A percentile compares a stretch with the other conserved stretches of the same genome.
phyloP scores from a whole-genome alignment of 768 basidiomycete genomes.

The Termitomyces sp. region DNA sequence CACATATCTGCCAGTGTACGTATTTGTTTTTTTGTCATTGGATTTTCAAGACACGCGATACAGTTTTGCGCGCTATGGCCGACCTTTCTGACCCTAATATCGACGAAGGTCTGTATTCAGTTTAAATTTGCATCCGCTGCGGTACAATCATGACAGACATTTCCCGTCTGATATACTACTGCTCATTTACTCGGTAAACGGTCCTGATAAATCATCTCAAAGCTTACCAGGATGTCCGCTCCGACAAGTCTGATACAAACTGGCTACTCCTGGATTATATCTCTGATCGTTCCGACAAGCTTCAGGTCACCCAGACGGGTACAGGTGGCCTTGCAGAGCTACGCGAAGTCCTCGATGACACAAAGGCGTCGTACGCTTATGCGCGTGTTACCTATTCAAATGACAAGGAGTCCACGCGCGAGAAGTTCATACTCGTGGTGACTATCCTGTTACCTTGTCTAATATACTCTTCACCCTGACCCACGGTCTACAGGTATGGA shows the following conservation, averaged over 20 bases:
- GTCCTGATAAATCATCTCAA: slow-evolving; percentile 7
- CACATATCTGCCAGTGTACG: background rate
- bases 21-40: background rate
- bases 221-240: slow-evolving; percentile 88
- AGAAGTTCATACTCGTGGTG: slow-evolving; percentile 83
- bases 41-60: background rate
- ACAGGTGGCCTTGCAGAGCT: slow-evolving; percentile 78
- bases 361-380: slow-evolving; percentile 81
- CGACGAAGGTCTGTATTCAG: slow-evolving; percentile 48
- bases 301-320: slow-evolving; percentile 74
- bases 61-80: slow-evolving; percentile 47
- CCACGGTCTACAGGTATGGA: slow-evolving; percentile 52
- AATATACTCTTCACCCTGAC: slow-evolving; percentile 14
- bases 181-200: slow-evolving; percentile 19
- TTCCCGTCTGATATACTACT: slow-evolving; percentile 6
- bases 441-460: slow-evolving; percentile 22
- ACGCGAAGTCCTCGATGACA: slow-evolving; percentile 60
- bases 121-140: background rate
- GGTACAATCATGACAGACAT: background rate
- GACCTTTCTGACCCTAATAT: slow-evolving; percentile 75
- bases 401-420: slow-evolving; percentile 80
- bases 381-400: slow-evolving; percentile 80
- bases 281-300: slow-evolving; percentile 77
- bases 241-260: slow-evolving; percentile 80
- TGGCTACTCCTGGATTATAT: slow-evolving; percentile 92